Base-by-base conservation (phyloP, 2,329 filamentous ascomycete genomes). In the Ophiocordyceps australis region DNA sequence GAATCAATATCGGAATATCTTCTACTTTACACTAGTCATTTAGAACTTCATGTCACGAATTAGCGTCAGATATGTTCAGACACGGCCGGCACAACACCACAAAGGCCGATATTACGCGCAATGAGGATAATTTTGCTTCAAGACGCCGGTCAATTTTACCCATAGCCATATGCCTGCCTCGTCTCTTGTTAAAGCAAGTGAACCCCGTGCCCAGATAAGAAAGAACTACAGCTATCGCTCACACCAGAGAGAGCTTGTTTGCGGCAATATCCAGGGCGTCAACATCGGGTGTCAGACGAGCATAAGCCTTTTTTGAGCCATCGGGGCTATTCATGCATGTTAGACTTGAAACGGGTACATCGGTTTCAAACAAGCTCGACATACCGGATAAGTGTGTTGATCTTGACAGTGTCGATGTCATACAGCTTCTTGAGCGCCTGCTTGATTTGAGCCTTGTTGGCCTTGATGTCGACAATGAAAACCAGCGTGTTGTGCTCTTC, bases 401-500 rank as follows among this genome's bases (percentile, higher is more conserved):
- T 83, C 79, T 95, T 95, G 64, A 95, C 66, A 46, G 73, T 79
- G 53, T 94, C 86, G 42, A 98, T 89, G 58, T 95, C 89, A 61
- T 98, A 98, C 43, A 95, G 77, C 76, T 89, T 93, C 83, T 95
- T 98, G 43, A 98, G 67, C 37, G 86, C 80, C 49, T 74, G 68
- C 74, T 94, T 94, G 67, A 98, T 98, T 69, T 98, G 89, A 55
- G 83, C 75, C 81, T 98, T 98, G 76, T 98, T 98, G 59, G 86
- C 75, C 77, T 91, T 91, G 59, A 86, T 65, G 45, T 94, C 79
- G 52, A 91, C 82, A 46, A 93, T 92, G 72, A 94, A 94, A 54
- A 92, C 82, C 27, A 98, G 74, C 43, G 89, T 98, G 74, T 98
- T 98, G 75, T 98, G 85, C 78, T 98, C 89, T 72, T 98, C 89